A percentile compares a stretch with the other conserved stretches of the same genome.
Conservation (phyloP, 2,329 filamentous ascomycete genomes). For the Aspergillus sp. region DNA sequence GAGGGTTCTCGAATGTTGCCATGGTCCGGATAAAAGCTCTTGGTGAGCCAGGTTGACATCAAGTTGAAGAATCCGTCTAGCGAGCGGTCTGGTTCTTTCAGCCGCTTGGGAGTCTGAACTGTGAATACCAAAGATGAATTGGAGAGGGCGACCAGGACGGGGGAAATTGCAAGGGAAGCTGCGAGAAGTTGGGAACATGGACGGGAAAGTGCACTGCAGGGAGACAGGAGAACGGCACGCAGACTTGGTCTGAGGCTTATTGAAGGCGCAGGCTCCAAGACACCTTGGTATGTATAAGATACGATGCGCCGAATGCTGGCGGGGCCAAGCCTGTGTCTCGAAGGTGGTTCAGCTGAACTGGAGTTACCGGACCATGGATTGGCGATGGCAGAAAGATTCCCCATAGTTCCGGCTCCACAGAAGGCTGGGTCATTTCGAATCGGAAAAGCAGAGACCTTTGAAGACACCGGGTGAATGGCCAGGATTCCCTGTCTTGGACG, state of each 20-base stretch:
- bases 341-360: background rate
- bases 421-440: background rate
- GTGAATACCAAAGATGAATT: background rate
- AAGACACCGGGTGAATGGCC: background rate
- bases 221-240: background rate
- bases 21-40: background rate
- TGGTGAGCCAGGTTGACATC: background rate
- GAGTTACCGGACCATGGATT: background rate
- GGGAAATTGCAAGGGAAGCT: background rate
- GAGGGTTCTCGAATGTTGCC: background rate
- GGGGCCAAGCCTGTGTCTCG: background rate
- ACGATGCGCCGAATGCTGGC: background rate
- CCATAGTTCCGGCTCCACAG: background rate
- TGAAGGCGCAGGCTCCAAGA: background rate
- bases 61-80: background rate
- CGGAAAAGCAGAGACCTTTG: background rate
- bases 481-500: background rate
- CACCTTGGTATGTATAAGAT: background rate
- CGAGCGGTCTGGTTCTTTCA: background rate
- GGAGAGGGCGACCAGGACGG: background rate
- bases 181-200: background rate
- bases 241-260: conserved; percentile 6
- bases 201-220: background rate
- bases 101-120: background rate
- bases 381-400: background rate